Conservation (phyloP, 176 grass and related monocot genomes). For the Elymus sibiricus region DNA sequence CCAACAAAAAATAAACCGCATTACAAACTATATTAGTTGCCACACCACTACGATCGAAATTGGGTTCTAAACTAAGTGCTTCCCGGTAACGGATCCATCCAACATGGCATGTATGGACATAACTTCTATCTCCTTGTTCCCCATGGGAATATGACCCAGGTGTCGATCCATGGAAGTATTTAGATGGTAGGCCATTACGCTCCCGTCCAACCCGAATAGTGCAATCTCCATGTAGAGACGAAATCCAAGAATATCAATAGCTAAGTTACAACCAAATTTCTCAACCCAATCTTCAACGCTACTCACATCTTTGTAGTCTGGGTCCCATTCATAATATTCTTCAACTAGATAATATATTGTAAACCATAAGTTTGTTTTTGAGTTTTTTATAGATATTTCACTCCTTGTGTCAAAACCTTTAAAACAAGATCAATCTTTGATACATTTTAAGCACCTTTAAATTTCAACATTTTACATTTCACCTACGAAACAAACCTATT, state of each 20-base stretch:
- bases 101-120: not conserved
- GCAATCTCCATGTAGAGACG: not conserved
- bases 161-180: not conserved
- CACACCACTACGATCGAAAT: not conserved
- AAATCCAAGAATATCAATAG: not conserved
- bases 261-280: not conserved
- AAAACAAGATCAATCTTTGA: too few species aligned
- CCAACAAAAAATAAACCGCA: not conserved
- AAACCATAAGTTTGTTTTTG: too few species aligned
- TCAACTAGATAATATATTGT: too few species aligned
- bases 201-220: not conserved
- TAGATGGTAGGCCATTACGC: not conserved
- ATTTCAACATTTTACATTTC: too few species aligned
- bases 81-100: not conserved
- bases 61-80: not conserved
- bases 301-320: too few species aligned
- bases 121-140: not conserved
- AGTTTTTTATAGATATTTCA: too few species aligned
- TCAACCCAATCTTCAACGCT: too few species aligned
- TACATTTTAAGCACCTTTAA: too few species aligned
- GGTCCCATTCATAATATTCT: too few species aligned
- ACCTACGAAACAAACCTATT: too few species aligned
- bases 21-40: too few species aligned
- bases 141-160: not conserved
- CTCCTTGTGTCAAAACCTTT: too few species aligned